Conservation (phyloP, 2,329 filamentous ascomycete species). For the Penicillium polonicum region DNA sequence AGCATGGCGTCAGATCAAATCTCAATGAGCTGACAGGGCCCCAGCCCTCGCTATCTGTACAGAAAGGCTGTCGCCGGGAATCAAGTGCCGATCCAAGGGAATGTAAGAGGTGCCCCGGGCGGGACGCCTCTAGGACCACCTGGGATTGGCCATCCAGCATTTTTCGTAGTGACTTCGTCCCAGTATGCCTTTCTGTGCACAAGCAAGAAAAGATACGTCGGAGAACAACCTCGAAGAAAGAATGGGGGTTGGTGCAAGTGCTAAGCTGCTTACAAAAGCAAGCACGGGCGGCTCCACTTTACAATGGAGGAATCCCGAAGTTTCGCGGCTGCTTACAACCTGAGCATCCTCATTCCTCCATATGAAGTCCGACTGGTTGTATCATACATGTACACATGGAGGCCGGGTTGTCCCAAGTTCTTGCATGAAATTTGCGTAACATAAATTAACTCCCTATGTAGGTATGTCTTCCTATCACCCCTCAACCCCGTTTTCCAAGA, state of each 20-base stretch:
- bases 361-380: background rate
- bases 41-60: slow-evolving; percentile 90
- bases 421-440: background rate
- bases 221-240: slow-evolving; percentile 9
- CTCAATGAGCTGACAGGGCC: slow-evolving; percentile 82
- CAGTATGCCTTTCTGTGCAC: slow-evolving; percentile 24
- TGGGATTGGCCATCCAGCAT: slow-evolving; percentile 39
- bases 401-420: background rate
- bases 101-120: slow-evolving; percentile 28
- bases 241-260: slow-evolving; percentile 12
- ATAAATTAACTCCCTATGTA: background rate
- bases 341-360: background rate
- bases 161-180: slow-evolving; percentile 26
- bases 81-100: slow-evolving; percentile 29
- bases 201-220: slow-evolving; percentile 11
- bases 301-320: slow-evolving; percentile 1
- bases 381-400: background rate
- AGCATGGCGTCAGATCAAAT: slow-evolving; percentile 96
- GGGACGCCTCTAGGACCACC: slow-evolving; percentile 33
- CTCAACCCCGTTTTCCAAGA: background rate
- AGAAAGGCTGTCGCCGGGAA: slow-evolving; percentile 64
- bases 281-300: slow-evolving; percentile 6
- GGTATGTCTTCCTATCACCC: background rate
- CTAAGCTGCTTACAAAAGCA: slow-evolving; percentile 25
- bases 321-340: slow-evolving; percentile 1